A percentile compares a stretch with the other conserved stretches of the same genome.
Conservation (phyloP, 768 basidiomycete species). For the Tricholoma terreum region DNA sequence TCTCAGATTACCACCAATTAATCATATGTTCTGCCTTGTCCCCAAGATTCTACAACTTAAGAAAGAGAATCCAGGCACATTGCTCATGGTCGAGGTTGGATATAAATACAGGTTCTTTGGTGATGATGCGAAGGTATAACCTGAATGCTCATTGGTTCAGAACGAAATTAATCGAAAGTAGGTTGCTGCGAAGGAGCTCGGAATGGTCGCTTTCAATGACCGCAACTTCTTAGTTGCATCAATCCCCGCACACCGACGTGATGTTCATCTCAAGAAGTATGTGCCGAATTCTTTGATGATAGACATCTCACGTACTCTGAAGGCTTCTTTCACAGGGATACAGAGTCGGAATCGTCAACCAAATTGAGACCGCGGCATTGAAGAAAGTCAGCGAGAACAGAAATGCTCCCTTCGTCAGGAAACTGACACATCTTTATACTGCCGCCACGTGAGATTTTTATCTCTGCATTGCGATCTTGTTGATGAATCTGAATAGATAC, state of each 20-base stretch:
- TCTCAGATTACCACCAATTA: neutral
- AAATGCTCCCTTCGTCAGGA: slow-evolving; percentile 68
- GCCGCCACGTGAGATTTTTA: slow-evolving; percentile 69
- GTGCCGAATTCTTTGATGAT: slow-evolving; percentile 7
- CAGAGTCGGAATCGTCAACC: slow-evolving; percentile 81
- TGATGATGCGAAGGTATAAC: slow-evolving; percentile 71
- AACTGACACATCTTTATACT: slow-evolving; percentile 78
- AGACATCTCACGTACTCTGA: neutral
- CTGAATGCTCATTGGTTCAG: neutral
- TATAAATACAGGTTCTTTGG: slow-evolving; percentile 85
- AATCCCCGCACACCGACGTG: slow-evolving; percentile 64
- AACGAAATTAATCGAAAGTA: slow-evolving; percentile 23
- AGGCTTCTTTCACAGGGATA: slow-evolving; percentile 74
- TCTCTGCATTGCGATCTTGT: neutral
- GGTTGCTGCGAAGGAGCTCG: slow-evolving; percentile 74
- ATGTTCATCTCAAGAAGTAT: slow-evolving; percentile 76
- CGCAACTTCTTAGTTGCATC: slow-evolving; percentile 76
- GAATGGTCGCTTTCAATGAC: slow-evolving; percentile 68
- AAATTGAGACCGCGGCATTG: slow-evolving; percentile 84
- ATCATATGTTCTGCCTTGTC: neutral
- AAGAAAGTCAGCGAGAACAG: slow-evolving; percentile 80
- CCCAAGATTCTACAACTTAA: slow-evolving; percentile 56
- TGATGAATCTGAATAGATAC: slow-evolving; percentile 48
- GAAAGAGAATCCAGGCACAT: slow-evolving; percentile 56
- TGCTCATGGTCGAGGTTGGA: slow-evolving; percentile 80